These are phyloP conservation scores for Agarophyton chilense DNA, from an alignment of 23 red algal species.

Conservation along the genomic window DNA sequence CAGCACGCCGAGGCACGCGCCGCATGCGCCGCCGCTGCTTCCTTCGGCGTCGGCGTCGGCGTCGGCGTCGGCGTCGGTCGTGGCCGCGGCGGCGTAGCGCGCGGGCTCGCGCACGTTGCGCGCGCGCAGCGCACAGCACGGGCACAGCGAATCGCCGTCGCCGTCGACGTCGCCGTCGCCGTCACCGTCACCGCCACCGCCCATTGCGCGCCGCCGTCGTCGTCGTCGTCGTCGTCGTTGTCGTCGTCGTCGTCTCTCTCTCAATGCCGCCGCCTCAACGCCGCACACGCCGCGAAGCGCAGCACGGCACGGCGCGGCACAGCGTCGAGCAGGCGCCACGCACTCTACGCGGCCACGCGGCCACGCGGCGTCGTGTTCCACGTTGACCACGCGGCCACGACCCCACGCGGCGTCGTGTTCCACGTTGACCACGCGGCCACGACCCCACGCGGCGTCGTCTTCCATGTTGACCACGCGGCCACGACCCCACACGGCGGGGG, in stretches of 20 bases:
- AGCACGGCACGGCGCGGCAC: too few species aligned
- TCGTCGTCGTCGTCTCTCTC: too few species aligned
- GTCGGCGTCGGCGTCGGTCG: too few species aligned
- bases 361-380: too few species aligned
- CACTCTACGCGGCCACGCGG: not conserved
- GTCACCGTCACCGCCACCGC: not conserved
- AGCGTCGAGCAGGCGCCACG: too few species aligned
- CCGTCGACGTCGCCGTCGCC: not conserved
- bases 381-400: not conserved
- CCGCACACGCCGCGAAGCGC: too few species aligned
- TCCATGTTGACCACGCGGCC: not conserved
- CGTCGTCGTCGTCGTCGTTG: not conserved
- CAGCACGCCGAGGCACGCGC: slow-evolving; percentile 65
- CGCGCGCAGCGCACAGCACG: slow-evolving; percentile 10
- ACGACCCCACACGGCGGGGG: not conserved
- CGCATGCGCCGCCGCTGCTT: not conserved
- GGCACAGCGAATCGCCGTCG: not conserved
- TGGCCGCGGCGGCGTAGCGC: not conserved
- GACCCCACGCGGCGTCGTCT: not conserved
- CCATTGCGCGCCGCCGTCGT: not conserved
- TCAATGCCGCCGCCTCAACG: too few species aligned
- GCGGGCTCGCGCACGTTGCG: not conserved
- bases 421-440: not conserved
- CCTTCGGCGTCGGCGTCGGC: not conserved
- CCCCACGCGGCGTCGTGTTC: too few species aligned